Evolutionary conservation across 768 basidiomycete species (phyloP).

Genomic region (Tephrocybe sp.): DNA sequence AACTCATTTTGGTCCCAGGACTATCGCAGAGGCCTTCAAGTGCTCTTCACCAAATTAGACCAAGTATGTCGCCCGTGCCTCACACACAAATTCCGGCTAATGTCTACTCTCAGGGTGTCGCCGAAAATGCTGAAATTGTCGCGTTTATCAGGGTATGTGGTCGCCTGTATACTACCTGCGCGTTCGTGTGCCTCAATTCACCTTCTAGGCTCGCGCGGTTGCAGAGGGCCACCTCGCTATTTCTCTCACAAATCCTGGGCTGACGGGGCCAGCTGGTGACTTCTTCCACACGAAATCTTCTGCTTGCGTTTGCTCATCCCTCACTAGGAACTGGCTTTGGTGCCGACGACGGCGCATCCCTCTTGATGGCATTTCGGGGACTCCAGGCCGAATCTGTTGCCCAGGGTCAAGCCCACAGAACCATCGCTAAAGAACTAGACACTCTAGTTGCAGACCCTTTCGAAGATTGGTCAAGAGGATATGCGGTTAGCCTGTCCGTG

Average conservation of each 20-base stretch:
- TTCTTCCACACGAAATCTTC: background rate
- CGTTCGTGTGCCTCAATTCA: background rate
- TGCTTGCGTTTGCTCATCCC: background rate
- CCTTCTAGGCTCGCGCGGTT: slow-evolving; percentile 62
- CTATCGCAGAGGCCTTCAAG: slow-evolving; percentile 80
- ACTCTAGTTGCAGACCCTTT: slow-evolving; percentile 81
- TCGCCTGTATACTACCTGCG: slow-evolving; percentile 3
- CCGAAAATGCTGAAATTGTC: slow-evolving; percentile 82
- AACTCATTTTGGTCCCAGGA: slow-evolving; percentile 97
- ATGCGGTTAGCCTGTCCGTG: slow-evolving; percentile 50
- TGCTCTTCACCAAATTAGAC: slow-evolving; percentile 73
- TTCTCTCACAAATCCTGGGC: slow-evolving; percentile 50
- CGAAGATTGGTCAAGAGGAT: slow-evolving; percentile 70
- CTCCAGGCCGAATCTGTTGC: slow-evolving; percentile 69
- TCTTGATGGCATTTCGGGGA: slow-evolving; percentile 77
- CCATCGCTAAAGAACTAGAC: slow-evolving; percentile 72
- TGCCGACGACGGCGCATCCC: slow-evolving; percentile 83
- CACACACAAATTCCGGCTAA: slow-evolving; percentile 13
- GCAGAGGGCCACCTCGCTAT: slow-evolving; percentile 69
- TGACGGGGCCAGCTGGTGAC: slow-evolving; percentile 51
- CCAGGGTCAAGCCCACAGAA: slow-evolving; percentile 76
- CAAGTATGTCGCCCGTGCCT: slow-evolving; percentile 46
- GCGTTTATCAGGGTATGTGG: slow-evolving; percentile 75
- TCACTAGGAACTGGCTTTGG: slow-evolving; percentile 61
- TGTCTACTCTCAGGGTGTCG: slow-evolving; percentile 55